Conservation (phyloP, 805 yeast species). For the Starmerella ratchasimensis region DNA sequence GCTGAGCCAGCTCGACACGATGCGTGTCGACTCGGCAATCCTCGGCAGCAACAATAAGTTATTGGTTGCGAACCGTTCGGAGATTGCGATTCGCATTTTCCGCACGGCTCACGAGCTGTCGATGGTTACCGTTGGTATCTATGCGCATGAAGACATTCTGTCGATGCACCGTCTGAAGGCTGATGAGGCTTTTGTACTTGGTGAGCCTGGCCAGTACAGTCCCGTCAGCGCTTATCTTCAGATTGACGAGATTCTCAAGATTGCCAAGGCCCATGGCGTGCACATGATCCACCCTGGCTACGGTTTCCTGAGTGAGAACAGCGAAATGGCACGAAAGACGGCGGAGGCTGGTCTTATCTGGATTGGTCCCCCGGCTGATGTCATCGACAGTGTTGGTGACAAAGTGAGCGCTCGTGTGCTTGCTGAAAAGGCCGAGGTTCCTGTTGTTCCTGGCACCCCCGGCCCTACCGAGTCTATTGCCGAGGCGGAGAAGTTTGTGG, state of each 20-base stretch:
- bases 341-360: constrained; percentile 83
- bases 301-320: constrained; percentile 80
- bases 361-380: constrained; percentile 83
- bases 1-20: constrained; percentile 25
- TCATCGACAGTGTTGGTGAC: constrained; percentile 92
- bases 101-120: constrained; percentile 95
- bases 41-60: constrained; percentile 41
- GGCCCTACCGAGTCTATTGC: constrained; percentile 79
- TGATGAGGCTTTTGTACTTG: constrained; percentile 86
- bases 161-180: constrained; percentile 93
- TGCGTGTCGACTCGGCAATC: constrained; percentile 30
- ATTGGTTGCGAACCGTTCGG: constrained; percentile 26
- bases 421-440: constrained; percentile 71
- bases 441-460: constrained; percentile 94
- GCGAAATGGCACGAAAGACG: constrained; percentile 86
- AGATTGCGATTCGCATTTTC: constrained; percentile 42
- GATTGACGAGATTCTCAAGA: constrained; percentile 83
- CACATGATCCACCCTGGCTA: constrained; percentile 90
- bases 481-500: constrained; percentile 71
- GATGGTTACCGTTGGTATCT: constrained; percentile 93
- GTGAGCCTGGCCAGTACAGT: constrained; percentile 73
- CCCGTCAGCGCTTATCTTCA: constrained; percentile 95
- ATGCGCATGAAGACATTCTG: constrained; percentile 88
- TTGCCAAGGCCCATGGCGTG: constrained; percentile 65
- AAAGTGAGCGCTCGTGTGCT: constrained; percentile 86